A percentile compares a stretch with the other conserved stretches of the same genome.
phyloP scores from a whole-genome alignment of 2,329 filamentous ascomycete genomes.

The Phialophora verrucosa region DNA sequence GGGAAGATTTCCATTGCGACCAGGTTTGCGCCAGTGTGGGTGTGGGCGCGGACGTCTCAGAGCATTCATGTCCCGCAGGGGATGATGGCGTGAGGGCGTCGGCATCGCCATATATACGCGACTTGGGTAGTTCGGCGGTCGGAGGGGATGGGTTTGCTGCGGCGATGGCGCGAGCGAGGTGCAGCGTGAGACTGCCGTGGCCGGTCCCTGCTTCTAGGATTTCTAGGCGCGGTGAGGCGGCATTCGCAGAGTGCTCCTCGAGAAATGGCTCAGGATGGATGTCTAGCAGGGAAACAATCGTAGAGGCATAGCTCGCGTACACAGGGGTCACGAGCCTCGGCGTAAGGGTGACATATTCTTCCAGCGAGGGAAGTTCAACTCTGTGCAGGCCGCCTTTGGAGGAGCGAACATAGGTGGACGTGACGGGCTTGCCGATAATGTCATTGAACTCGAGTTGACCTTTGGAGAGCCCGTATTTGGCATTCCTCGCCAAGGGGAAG shows the following conservation, averaged over 20 bases:
- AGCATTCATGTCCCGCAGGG: not conserved
- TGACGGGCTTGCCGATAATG: slow-evolving; percentile 65
- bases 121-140: slow-evolving; percentile 46
- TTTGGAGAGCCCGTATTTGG: slow-evolving; percentile 44
- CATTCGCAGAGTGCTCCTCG: slow-evolving; percentile 19
- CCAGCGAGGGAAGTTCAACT: slow-evolving; percentile 62
- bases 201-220: slow-evolving; percentile 85
- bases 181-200: slow-evolving; percentile 78
- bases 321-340: slow-evolving; percentile 77
- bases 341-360: slow-evolving; percentile 73
- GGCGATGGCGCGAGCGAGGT: slow-evolving; percentile 76
- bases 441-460: slow-evolving; percentile 53
- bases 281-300: slow-evolving; percentile 78
- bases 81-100: not conserved
- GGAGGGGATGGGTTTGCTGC: slow-evolving; percentile 64
- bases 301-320: slow-evolving; percentile 75
- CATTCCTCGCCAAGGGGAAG: slow-evolving; percentile 48
- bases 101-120: not conserved
- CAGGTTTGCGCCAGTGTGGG: slow-evolving; percentile 44
- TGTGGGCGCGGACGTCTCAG: not conserved
- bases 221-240: slow-evolving; percentile 58
- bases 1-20: slow-evolving; percentile 55
- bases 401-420: slow-evolving; percentile 25
- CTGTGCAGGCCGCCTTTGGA: slow-evolving; percentile 28
- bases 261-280: slow-evolving; percentile 62